Conservation (phyloP, 2,329 filamentous ascomycete genomes). For the Sarocladium strictum region DNA sequence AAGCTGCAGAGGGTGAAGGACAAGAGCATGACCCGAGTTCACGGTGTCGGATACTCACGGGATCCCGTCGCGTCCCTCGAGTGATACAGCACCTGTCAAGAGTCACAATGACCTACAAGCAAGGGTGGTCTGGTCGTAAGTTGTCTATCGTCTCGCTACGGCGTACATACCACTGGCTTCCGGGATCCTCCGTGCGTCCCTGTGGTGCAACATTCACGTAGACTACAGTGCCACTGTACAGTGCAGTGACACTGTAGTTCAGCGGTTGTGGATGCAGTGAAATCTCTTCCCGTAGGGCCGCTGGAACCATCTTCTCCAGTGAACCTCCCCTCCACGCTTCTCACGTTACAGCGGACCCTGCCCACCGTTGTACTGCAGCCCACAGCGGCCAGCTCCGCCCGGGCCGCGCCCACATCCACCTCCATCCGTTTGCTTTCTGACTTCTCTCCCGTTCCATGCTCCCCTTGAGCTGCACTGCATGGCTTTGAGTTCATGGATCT, state of each 20-base stretch:
- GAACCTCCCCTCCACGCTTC: background rate
- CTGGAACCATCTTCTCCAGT: background rate
- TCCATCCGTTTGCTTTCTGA: too few species aligned
- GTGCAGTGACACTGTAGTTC: too few species aligned
- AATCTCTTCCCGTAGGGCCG: too few species aligned
- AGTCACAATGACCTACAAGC: too few species aligned
- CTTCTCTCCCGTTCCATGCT: too few species aligned
- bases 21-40: background rate
- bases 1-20: background rate
- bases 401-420: constrained; percentile 3
- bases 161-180: background rate
- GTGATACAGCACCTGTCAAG: background rate
- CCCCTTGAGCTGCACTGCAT: too few species aligned
- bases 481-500: too few species aligned
- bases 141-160: too few species aligned
- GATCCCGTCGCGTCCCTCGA: background rate
- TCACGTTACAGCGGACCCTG: background rate
- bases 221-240: too few species aligned
- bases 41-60: background rate
- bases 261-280: too few species aligned
- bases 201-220: too few species aligned
- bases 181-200: background rate
- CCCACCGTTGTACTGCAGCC: background rate
- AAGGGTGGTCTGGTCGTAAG: too few species aligned
- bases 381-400: constrained; percentile 7